A percentile compares a stretch with the other conserved stretches of the same genome.
Evolutionary conservation across 495 filamentous ascomycete genomes (phyloP).

Genomic region (Cairneyella variabilis): DNA sequence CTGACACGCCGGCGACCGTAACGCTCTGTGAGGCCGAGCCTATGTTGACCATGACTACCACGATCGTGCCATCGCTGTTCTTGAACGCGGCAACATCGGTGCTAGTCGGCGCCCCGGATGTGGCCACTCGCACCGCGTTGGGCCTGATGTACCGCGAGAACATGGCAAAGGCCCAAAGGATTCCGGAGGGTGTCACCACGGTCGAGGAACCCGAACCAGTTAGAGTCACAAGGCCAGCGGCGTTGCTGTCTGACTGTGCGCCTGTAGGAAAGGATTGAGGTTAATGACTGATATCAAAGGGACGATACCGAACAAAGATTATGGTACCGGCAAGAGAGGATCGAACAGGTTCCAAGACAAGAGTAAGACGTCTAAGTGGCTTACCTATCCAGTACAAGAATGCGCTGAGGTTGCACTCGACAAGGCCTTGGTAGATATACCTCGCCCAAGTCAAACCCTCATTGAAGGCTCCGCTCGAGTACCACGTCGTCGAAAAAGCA

Average conservation of each 20-base stretch:
- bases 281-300: no score
- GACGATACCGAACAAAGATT: no score
- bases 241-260: no score
- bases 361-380: no score
- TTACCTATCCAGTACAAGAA: slow-evolving; percentile 54
- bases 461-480: slow-evolving; percentile 34
- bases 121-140: slow-evolving; percentile 40
- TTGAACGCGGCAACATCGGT: slow-evolving; percentile 39
- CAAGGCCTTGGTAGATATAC: slow-evolving; percentile 42
- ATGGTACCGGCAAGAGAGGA: no score
- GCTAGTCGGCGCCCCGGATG: slow-evolving; percentile 28
- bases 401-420: slow-evolving; percentile 38
- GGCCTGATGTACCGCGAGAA: slow-evolving; percentile 43
- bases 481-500: slow-evolving; percentile 41
- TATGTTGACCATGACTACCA: slow-evolving; percentile 43
- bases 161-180: slow-evolving; percentile 47
- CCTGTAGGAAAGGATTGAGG: no score
- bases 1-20: not conserved
- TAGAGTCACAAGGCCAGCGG: no score
- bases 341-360: no score
- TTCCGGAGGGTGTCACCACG: slow-evolving; percentile 33
- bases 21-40: slow-evolving; percentile 12
- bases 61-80: slow-evolving; percentile 42
- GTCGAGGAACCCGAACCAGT: no score
- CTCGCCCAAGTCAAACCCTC: slow-evolving; percentile 52